Percentiles rank a stretch among this genome's conserved stretches.
Evolutionary conservation across 768 basidiomycete genomes (phyloP).

Genomic region (Lentinula lateritia): DNA sequence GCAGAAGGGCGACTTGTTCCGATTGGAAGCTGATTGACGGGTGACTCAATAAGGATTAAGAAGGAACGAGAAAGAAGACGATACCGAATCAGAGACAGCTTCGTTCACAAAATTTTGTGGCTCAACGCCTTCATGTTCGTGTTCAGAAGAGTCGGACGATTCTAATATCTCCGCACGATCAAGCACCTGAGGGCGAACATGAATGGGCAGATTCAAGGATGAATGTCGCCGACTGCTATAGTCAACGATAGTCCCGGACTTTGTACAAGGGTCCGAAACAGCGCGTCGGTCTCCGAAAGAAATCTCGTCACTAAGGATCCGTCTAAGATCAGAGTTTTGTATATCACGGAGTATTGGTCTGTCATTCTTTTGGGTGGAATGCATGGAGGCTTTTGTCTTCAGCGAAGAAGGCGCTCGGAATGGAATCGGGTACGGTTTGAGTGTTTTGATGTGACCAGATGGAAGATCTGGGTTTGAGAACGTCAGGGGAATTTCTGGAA

Average conservation of each 20-base stretch:
- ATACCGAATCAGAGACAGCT: neutral
- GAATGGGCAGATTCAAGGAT: neutral
- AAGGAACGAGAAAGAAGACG: neutral
- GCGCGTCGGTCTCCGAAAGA: neutral
- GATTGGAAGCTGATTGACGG: conserved; percentile 16
- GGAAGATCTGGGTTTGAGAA: neutral
- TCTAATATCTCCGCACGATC: neutral
- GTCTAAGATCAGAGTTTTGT: conserved; percentile 6
- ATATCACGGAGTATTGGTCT: conserved; percentile 1
- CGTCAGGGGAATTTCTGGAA: conserved; percentile 4
- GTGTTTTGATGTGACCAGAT: neutral
- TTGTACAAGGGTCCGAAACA: neutral
- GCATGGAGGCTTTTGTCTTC: neutral
- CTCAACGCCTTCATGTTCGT: conserved; percentile 7
- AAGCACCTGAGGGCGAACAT: neutral
- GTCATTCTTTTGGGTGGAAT: neutral
- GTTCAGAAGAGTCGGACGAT: neutral
- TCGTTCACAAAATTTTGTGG: neutral
- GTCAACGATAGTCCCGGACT: neutral
- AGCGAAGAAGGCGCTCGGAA: neutral
- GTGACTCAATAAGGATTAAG: neutral
- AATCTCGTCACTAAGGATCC: conserved; percentile 8
- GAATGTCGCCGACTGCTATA: neutral
- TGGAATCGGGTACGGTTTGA: neutral
- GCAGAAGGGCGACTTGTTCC: conserved; percentile 31